These are phyloP conservation scores for Funneliformis caledonium DNA, from an alignment of 371 early-diverging fungal genomes.

Conservation along the genomic window DNA sequence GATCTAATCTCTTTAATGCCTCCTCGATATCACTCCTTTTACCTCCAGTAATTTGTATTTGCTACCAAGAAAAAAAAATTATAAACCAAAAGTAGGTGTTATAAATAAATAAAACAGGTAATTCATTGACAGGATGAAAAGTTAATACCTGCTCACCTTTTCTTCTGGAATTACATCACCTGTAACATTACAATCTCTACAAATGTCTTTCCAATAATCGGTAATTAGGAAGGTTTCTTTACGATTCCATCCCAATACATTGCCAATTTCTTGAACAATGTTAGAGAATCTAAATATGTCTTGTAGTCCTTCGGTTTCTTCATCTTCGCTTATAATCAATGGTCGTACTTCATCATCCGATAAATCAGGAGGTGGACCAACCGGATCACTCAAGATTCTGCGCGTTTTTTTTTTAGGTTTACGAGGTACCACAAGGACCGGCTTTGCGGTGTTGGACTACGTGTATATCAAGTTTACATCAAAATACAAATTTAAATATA, in stretches of 20 bases:
- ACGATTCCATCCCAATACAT: constrained; percentile 2
- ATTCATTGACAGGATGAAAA: neutral
- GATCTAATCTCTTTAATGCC: constrained; percentile 47
- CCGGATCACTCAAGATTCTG: neutral
- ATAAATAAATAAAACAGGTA: neutral
- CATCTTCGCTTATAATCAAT: neutral
- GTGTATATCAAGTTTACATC: no score
- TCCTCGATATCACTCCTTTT: constrained; percentile 42
- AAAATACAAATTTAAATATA: neutral
- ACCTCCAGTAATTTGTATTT: constrained; percentile 43
- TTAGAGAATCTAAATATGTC: neutral
- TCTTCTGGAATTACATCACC: neutral
- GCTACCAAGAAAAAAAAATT: constrained; percentile 43
- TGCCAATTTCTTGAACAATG: neutral
- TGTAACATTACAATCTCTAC: constrained; percentile 6
- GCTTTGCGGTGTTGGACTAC: neutral
- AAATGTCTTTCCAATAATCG: constrained; percentile 34
- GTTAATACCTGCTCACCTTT: neutral
- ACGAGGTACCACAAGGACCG: neutral
- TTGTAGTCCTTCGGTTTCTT: constrained; percentile 3
- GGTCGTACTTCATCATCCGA: neutral
- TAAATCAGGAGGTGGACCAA: neutral
- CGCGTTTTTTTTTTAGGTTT: neutral
- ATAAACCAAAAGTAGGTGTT: no score
- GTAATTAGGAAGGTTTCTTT: neutral